Evolutionary conservation across 169 alveolate species (phyloP).

Genomic region (Cryptosporidium xiaoi): DNA sequence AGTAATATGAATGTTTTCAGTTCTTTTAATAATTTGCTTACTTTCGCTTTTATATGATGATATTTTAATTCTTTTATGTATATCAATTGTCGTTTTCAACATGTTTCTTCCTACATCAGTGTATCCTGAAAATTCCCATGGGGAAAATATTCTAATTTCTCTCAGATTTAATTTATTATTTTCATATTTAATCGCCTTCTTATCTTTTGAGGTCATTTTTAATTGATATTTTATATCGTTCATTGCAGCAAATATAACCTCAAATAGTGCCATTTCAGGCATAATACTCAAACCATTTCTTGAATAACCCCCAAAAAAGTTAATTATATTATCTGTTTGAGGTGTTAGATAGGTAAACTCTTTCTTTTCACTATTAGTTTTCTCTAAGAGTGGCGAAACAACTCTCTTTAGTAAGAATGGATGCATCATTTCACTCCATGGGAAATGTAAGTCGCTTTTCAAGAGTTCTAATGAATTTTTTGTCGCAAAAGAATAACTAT

Average conservation of each 20-base stretch:
- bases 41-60: neutral
- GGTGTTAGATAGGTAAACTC: conserved; percentile 35
- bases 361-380: neutral
- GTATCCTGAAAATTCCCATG: conserved; percentile 32
- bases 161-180: conserved; percentile 2
- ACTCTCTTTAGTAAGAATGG: conserved; percentile 59
- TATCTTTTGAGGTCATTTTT: neutral
- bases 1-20: neutral
- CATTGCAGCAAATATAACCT: conserved; percentile 35
- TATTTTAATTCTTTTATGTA: conserved; percentile 5
- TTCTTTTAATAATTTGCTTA: neutral
- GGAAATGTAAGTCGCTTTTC: neutral
- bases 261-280: conserved; percentile 43
- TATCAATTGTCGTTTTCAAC: conserved; percentile 20
- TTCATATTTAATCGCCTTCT: no score
- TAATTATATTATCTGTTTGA: conserved; percentile 16
- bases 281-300: conserved; percentile 7
- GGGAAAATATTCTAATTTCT: conserved; percentile 6
- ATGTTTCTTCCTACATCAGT: conserved; percentile 3
- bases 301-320: conserved; percentile 38
- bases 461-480: neutral
- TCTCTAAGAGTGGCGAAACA: conserved; percentile 11
- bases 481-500: neutral
- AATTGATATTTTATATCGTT: neutral
- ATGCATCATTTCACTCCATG: conserved; percentile 52